A percentile compares a stretch with the other conserved stretches of the same genome.
phyloP scores from a whole-genome alignment of 176 grass and related monocot species.

The Stipa capillata region DNA sequence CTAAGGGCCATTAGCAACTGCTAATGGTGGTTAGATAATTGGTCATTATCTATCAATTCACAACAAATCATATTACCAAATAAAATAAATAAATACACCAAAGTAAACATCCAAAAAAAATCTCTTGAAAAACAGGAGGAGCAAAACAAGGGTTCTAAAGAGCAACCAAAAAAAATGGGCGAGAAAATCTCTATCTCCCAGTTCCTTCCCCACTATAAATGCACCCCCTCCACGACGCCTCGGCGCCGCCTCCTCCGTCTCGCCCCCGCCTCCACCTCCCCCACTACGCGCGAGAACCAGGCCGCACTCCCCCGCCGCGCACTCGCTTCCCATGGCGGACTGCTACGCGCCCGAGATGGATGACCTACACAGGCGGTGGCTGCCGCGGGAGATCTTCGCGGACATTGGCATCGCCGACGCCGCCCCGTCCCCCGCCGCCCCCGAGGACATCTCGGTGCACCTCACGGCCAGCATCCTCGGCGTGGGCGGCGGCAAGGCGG shows the following conservation, averaged over 20 bases:
- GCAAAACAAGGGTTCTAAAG: not conserved
- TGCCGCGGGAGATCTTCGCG: constrained; percentile 41
- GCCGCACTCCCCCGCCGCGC: not conserved
- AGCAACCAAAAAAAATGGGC: not conserved
- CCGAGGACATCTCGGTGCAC: constrained; percentile 34
- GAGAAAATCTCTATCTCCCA: not conserved
- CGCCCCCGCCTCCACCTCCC: not conserved
- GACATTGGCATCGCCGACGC: constrained; percentile 48
- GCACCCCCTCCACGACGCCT: not conserved
- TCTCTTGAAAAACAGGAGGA: not conserved
- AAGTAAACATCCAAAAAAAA: not conserved
- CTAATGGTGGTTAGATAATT: no score
- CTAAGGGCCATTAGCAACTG: no score
- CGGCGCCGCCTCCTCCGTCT: not conserved
- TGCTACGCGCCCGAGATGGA: constrained; percentile 33
- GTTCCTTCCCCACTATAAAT: constrained; percentile 1
- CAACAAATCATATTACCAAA: not conserved
- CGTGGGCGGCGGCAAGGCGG: not conserved
- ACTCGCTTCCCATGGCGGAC: not conserved
- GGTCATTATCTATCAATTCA: no score
- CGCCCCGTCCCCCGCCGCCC: not conserved
- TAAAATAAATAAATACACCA: not conserved
- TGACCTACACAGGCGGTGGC: constrained; percentile 49
- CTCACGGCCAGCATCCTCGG: constrained; percentile 30
- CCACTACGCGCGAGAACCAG: not conserved